A percentile compares a stretch with the other conserved stretches of the same genome.
Conservation (phyloP, 1,284 basidiomycete genomes). For the Ceratobasidium sp. region DNA sequence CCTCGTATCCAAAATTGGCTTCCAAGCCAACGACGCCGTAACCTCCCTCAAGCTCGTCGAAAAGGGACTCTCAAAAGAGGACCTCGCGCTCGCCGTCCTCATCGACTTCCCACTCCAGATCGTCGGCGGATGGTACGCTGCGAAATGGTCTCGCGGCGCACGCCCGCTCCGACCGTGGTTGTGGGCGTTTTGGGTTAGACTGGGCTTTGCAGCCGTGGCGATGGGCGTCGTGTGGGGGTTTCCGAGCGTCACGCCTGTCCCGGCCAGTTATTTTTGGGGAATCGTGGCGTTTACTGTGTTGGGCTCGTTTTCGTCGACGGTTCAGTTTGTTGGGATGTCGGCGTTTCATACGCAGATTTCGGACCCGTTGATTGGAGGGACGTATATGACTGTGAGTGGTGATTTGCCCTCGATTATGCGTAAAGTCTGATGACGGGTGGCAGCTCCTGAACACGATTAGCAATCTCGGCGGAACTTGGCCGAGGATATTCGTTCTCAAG, state of each 20-base stretch:
- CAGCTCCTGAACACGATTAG: constrained; percentile 95
- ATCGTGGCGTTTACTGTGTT: constrained; percentile 84
- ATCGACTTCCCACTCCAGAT: constrained; percentile 99
- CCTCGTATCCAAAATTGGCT: constrained; percentile 94
- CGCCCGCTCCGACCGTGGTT: constrained; percentile 88
- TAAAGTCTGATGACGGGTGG: constrained; percentile 7
- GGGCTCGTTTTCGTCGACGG: constrained; percentile 90
- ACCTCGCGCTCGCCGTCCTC: constrained; percentile 92
- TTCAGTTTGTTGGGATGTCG: constrained; percentile 98
- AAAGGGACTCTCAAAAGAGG: constrained; percentile 95
- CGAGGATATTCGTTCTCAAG: constrained; percentile 92
- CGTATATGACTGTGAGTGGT: constrained; percentile 90
- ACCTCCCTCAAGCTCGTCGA: constrained; percentile 96
- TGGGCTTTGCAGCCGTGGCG: constrained; percentile 77
- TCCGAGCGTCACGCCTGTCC: constrained; percentile 75
- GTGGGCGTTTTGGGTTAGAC: constrained; percentile 88
- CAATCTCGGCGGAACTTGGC: constrained; percentile 99
- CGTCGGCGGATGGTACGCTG: constrained; percentile 94
- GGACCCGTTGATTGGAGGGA: constrained; percentile 96
- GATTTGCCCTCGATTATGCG: neutral
- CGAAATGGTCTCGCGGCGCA: constrained; percentile 86
- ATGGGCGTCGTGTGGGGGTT: constrained; percentile 87
- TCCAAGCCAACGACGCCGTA: constrained; percentile 93
- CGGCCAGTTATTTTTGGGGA: constrained; percentile 82
- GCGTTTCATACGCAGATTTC: constrained; percentile 98